phyloP scores from a whole-genome alignment of 257 asterid species.

The Salvia hispanica region DNA sequence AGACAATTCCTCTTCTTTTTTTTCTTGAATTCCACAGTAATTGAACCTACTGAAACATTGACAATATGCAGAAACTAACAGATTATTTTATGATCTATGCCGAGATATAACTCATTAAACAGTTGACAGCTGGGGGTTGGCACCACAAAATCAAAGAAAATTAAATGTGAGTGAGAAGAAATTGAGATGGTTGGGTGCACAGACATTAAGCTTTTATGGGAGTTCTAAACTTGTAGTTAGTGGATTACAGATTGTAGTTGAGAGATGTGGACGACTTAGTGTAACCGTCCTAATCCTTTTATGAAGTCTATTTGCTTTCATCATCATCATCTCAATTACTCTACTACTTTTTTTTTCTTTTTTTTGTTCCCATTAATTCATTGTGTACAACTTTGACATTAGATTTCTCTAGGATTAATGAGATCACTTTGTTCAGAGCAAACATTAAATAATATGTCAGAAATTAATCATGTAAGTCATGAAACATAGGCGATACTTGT shows the following conservation, averaged over 20 bases:
- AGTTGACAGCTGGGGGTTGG: slow-evolving; percentile 30
- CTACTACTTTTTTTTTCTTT: too few species aligned
- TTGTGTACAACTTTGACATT: background rate
- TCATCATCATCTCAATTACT: background rate
- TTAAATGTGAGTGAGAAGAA: slow-evolving; percentile 31
- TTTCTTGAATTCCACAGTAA: slow-evolving; percentile 1
- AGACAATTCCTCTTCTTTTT: background rate
- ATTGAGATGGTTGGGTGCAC: slow-evolving; percentile 27
- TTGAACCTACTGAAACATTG: slow-evolving; percentile 1
- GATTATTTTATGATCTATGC: slow-evolving; percentile 6
- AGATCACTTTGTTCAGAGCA: background rate
- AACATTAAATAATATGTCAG: background rate
- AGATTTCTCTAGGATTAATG: slow-evolving; percentile 5
- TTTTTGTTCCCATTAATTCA: background rate
- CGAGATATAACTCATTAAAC: background rate
- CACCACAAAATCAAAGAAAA: slow-evolving; percentile 26
- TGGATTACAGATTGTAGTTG: slow-evolving; percentile 47
- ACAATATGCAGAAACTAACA: slow-evolving; percentile 20
- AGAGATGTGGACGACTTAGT: slow-evolving; percentile 34
- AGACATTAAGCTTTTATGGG: slow-evolving; percentile 11
- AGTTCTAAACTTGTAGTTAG: slow-evolving; percentile 23
- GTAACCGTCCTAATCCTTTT: background rate
- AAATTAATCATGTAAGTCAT: background rate
- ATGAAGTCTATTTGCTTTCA: background rate
- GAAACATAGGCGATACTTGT: slow-evolving; percentile 8